Evolutionary conservation across 2,329 filamentous ascomycete genomes (phyloP).

Genomic region (Monilinia aucupariae): DNA sequence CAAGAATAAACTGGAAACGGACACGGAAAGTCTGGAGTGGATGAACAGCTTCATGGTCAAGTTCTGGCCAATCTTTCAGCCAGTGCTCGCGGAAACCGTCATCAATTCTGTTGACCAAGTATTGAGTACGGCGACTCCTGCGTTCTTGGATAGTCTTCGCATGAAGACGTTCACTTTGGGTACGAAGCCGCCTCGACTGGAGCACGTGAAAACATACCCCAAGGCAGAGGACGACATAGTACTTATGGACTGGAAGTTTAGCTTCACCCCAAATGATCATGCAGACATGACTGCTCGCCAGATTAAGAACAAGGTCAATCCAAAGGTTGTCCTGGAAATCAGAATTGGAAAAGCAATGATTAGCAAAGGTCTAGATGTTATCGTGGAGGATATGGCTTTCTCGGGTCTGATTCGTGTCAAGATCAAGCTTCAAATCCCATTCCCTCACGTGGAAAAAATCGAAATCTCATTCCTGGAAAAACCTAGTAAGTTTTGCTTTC

Average conservation of each 20-base stretch:
- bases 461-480: constrained; percentile 92
- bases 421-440: constrained; percentile 92
- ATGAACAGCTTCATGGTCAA: constrained; percentile 98
- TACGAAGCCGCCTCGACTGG: constrained; percentile 89
- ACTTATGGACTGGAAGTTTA: constrained; percentile 99
- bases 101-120: constrained; percentile 95
- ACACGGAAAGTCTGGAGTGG: constrained; percentile 92
- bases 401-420: constrained; percentile 94
- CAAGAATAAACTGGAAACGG: constrained; percentile 80
- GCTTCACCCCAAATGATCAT: constrained; percentile 93
- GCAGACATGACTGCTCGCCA: constrained; percentile 87
- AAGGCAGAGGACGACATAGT: constrained; percentile 93
- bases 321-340: constrained; percentile 92
- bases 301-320: constrained; percentile 92
- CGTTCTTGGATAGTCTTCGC: constrained; percentile 88
- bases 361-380: constrained; percentile 93
- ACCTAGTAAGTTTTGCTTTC: constrained; percentile 42
- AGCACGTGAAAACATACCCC: constrained; percentile 97
- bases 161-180: constrained; percentile 92
- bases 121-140: constrained; percentile 82
- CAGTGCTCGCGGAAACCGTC: constrained; percentile 85
- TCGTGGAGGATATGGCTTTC: constrained; percentile 97
- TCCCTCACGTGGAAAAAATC: constrained; percentile 89
- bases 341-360: constrained; percentile 93
- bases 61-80: constrained; percentile 98